Evolutionary conservation across 2,329 filamentous ascomycete species (phyloP).

Genomic region (Mycosphaerella arachidis): DNA sequence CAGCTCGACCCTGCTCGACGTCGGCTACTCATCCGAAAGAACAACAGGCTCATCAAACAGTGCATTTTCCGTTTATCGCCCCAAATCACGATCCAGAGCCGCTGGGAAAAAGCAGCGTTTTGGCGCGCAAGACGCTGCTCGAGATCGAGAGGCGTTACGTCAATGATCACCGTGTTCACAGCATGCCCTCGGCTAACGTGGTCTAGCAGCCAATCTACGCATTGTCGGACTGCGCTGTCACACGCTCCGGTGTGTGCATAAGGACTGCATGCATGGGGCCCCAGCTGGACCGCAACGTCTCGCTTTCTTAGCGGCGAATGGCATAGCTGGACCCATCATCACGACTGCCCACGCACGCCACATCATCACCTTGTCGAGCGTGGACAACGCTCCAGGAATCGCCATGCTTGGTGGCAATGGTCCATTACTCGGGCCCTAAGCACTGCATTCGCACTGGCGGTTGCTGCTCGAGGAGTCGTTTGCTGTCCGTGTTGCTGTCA

Average conservation of each 20-base stretch:
- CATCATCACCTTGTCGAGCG: not conserved
- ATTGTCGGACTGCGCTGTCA: conserved; percentile 8
- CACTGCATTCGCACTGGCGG: not conserved
- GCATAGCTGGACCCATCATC: not conserved
- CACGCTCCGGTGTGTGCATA: conserved; percentile 13
- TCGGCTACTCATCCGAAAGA: not conserved
- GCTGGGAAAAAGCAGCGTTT: not conserved
- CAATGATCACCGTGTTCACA: conserved; percentile 7
- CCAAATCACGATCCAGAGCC: not conserved
- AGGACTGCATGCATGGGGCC: conserved; percentile 9
- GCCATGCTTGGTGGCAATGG: not conserved
- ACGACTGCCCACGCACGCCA: not conserved
- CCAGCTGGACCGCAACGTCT: conserved; percentile 11
- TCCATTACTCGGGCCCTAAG: not conserved
- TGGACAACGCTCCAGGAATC: not conserved
- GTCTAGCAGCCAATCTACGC: conserved; percentile 4
- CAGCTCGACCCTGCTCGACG: not conserved
- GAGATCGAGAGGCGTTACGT: not conserved
- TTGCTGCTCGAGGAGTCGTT: not conserved
- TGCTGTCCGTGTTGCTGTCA: not conserved
- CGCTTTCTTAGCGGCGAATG: not conserved
- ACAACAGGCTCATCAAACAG: not conserved
- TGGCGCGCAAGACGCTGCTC: not conserved
- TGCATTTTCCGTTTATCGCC: not conserved
- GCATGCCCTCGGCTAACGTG: conserved; percentile 15